Base-by-base conservation (phyloP, 331 rosid genomes). In the Dryas integrifolia region DNA sequence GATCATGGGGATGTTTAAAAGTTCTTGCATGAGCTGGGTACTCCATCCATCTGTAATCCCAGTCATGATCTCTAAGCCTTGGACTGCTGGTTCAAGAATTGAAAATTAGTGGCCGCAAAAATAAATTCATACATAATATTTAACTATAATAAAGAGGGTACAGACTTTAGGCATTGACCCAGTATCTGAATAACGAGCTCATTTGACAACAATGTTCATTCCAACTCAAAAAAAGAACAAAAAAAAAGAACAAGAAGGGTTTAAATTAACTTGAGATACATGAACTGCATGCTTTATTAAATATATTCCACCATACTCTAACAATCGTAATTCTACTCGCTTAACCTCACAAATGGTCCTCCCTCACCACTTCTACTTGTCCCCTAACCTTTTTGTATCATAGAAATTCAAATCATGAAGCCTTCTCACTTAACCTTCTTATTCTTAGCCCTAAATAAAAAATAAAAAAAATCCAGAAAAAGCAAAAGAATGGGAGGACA, bases 41-140 rank as follows among this genome's bases (percentile, higher is more conserved):
- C 58, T 91, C 92, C 96, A 89, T 91, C 97, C 95, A 84, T 81
- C 98, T 87, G 76, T 89, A 94, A 78, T 94, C 97, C 96, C 98
- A 94, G 24, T 88, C 91, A 16, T 73, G 79, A 48, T 82, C 82
- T 78, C 78, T 81, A 69, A 72, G 76, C 59, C 84, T 71, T 39
- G 70, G 53, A 67, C 86, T 82, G 87, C 81, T 85, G 83, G 43
- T 69, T 69, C 41, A 47, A 55, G 59, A 45, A 45, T 21, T 55
- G 44, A 70, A 21, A 12, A 56, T 70, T 41, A 70, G 74, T 41
- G 65, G 13, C 65, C 40, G 13, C 43, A 44, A 56, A 18, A 72
- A 62, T 24, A 18, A 70, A 66, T 18, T 0, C 15, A 14, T 53
- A 40, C 38, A 0, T 11, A 56, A 4, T 13, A 4, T 40, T 63